Conservation (phyloP, 805 yeast species). For the Candida railenensis region DNA sequence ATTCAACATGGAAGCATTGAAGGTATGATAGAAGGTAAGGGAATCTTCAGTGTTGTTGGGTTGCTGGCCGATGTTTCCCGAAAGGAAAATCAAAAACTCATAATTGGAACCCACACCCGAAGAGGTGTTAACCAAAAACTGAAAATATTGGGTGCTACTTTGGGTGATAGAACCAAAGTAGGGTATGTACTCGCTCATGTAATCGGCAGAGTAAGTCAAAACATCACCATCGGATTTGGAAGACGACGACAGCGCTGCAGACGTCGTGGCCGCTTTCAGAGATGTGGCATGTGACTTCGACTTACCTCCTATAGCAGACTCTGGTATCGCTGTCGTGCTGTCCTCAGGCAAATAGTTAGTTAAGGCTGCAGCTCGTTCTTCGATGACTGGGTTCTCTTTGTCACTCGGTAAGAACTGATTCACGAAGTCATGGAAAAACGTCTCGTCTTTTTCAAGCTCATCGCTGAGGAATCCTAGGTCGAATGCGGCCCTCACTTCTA, state of each 20-base stretch:
- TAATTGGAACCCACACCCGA: conserved; percentile 45
- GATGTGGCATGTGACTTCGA: too few species aligned
- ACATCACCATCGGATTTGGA: too few species aligned
- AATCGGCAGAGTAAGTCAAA: too few species aligned
- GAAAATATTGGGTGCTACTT: conserved; percentile 40
- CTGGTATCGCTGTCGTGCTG: too few species aligned
- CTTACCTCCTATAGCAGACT: too few species aligned
- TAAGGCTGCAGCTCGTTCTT: neutral
- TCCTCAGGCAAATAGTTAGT: too few species aligned
- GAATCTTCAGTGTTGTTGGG: conserved; percentile 21
- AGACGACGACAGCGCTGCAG: too few species aligned
- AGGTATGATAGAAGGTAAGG: neutral
- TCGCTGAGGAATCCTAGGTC: neutral
- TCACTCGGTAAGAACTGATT: neutral
- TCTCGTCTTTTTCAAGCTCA: neutral
- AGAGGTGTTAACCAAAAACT: conserved; percentile 44
- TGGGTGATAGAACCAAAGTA: conserved; percentile 21
- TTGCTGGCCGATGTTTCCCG: conserved; percentile 50
- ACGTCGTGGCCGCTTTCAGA: too few species aligned
- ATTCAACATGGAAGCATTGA: neutral
- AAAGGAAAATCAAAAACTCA: conserved; percentile 47
- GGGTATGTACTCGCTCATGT: neutral
- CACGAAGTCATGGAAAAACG: neutral
- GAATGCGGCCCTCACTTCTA: neutral
- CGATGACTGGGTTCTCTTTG: neutral